Base-by-base conservation (phyloP, 306 rosid species). In the Cajanus cajan region DNA sequence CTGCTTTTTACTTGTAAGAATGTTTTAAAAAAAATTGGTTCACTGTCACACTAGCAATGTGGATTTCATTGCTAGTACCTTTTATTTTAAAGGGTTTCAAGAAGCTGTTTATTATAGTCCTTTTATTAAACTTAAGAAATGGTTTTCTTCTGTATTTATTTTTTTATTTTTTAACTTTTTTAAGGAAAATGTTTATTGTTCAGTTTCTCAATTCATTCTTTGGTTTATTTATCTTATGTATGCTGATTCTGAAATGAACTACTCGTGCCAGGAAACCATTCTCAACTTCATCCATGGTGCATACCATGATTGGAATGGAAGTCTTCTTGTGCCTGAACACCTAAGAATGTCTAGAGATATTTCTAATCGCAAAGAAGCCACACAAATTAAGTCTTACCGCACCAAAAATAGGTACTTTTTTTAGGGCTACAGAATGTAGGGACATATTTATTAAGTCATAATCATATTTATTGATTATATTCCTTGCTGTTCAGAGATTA, bases 211-310 rank as follows among this genome's bases (percentile, higher is more conserved):
- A 66, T 64, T 70, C 62, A 4, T 70, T 21, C 54, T 48, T 48
- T 15, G 15, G 24, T 28, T 58, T 73, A n/a, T 41, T 36, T 44
- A 67, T 2, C 52, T 64, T 14, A n/a, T 71, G 16, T 15, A 13
- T 74, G 41, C 74, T 76, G 71, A 73, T 87, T 18, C 66, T 65
- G 43, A 54, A 36, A 73, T 37, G 79, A 73, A 76, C 72, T 36
- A 72, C 34, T 50, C 44, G 47, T 75, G 85, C 82, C 88, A 92
- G 98, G 98, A 91, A 79, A 80, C 85, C 6, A 86, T 91, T 77
- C 90, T 95, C 51, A 59, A 87, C 80, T 90, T 95, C 68, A 85
- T 95, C 71, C 71, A 84, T 59, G 86, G 75, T 52, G 85, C 91
- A 14, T 92, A 91, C 83, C 85, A 78, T 12, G 82, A 91, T 15